Evolutionary conservation across 768 basidiomycete species (phyloP).

Genomic region (Lactarius tabidus): DNA sequence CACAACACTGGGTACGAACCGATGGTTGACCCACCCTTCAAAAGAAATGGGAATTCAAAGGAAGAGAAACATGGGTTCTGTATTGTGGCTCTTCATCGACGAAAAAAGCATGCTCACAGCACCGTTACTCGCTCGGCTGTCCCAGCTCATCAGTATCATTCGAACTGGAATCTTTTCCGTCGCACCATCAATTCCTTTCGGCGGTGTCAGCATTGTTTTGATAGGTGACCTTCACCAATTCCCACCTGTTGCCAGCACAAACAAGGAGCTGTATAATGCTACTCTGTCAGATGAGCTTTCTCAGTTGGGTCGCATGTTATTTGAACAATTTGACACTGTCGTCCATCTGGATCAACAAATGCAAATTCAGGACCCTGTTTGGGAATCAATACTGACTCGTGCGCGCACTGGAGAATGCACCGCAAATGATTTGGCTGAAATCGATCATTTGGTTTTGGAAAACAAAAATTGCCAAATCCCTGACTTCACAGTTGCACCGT

Average conservation of each 20-base stretch:
- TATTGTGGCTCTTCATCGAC: no score
- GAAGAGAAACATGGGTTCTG: no score
- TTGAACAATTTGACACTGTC: background rate
- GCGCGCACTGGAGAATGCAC: background rate
- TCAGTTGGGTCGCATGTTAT: background rate
- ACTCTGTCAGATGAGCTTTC: background rate
- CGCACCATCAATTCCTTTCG: background rate
- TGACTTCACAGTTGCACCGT: constrained; percentile 26
- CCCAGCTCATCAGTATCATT: no score
- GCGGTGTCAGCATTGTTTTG: background rate
- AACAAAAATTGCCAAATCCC: background rate
- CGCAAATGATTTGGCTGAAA: background rate
- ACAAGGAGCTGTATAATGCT: background rate
- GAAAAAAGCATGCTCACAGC: no score
- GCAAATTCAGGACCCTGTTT: background rate
- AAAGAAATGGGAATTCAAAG: no score
- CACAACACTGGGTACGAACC: no score
- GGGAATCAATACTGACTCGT: background rate
- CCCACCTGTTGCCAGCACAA: background rate
- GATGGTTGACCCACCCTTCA: no score
- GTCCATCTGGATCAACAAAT: background rate
- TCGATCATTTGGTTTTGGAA: background rate
- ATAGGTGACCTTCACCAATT: background rate
- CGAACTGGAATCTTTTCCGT: no score
- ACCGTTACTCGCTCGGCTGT: no score